phyloP scores from a whole-genome alignment of 768 basidiomycete species.

The Amanita rimosa region DNA sequence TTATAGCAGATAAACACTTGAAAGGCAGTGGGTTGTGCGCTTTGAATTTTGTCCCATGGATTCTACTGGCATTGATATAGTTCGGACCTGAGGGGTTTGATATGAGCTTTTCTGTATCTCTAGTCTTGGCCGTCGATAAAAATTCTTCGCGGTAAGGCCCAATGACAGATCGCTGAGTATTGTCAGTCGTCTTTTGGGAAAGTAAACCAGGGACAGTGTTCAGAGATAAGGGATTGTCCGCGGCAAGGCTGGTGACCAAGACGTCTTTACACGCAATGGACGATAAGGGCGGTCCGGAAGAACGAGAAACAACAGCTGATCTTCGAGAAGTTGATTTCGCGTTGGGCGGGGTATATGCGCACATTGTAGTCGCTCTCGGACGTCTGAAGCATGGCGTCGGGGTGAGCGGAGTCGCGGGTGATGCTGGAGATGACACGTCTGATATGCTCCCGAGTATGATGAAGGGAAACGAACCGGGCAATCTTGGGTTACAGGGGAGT shows the following conservation, averaged over 20 bases:
- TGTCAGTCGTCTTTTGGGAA: neutral
- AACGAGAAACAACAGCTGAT: neutral
- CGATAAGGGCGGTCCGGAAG: neutral
- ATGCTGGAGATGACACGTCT: neutral
- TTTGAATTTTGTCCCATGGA: neutral
- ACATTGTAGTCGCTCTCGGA: slow-evolving; percentile 1
- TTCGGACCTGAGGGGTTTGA: neutral
- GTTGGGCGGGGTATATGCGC: neutral
- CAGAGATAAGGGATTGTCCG: neutral
- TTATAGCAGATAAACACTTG: neutral
- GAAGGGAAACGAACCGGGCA: neutral
- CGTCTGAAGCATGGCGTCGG: slow-evolving; percentile 5
- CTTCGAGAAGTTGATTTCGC: neutral
- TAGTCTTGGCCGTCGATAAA: neutral
- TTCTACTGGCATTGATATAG: neutral
- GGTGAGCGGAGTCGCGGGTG: neutral
- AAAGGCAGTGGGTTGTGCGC: neutral
- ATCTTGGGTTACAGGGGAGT: neutral
- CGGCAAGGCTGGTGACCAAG: neutral
- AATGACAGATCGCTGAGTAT: neutral
- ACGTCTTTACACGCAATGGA: neutral
- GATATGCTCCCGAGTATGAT: neutral
- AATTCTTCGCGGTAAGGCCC: neutral
- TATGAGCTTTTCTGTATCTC: neutral
- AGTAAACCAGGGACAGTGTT: neutral